Evolutionary conservation across 2,329 filamentous ascomycete genomes (phyloP), one percentile per base, ranked within the genome.

Genomic region (Juglanconis juglandina): DNA sequence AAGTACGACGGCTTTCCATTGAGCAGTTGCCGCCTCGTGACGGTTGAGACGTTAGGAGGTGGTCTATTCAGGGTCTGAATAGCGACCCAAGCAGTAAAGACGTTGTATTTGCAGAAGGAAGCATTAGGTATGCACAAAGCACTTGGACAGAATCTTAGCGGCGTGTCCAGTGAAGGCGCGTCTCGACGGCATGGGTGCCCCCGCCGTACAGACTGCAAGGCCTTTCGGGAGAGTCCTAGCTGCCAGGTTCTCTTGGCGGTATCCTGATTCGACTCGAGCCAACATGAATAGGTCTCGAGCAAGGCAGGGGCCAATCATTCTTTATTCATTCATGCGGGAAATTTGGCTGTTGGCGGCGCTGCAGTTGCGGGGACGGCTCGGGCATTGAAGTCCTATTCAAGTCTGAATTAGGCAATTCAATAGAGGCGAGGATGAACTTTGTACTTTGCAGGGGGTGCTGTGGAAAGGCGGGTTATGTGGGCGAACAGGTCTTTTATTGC

Each of bases 331-430:
- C 4, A 32, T 14, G 17, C 3, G 32, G 17, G 7, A 44, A 24
- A 10, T 30, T 17, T 32, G 34, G 11, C 17, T 6, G 24, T 5
- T n/a, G 10, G 10, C 5, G 1, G 34, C 10, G 14, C 6, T 13
- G 10, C 30, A 4, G n/a, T 9, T 52, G 14, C 32, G 17, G 33
- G 30, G 6, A 30, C 39, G 53, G 46, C 47, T 49, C 24, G 24
- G 24, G 24, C 24, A 24, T 47, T 53, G 53, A 57, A 34, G 49
- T 34, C 8, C 53, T 60, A 60, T 60, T 60, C 53, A 60, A 11
- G 9, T 48, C 41, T 42, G 24, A 41, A 60, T 44, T 54, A 54
- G 52, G 52, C 24, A 53, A 54, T 17, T 32, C 49, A 37, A 14
- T 39, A 5, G 17, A 37, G 34, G 49, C 24, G 24, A 24, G 24